phyloP scores from a whole-genome alignment of 2,329 filamentous ascomycete species.

The Beauveria sp. region DNA sequence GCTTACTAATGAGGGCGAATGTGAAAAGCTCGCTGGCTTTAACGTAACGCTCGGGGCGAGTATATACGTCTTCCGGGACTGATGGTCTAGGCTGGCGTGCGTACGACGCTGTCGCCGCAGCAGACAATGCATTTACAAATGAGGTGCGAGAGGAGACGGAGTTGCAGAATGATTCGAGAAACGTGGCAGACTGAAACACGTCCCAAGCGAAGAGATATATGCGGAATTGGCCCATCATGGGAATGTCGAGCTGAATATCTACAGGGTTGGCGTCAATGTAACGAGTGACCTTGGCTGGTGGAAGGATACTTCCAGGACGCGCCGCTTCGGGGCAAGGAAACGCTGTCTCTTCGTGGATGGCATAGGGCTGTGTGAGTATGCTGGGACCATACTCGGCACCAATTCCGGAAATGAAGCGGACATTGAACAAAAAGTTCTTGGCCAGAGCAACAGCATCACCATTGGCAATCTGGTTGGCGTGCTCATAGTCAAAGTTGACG shows the following conservation, averaged over 20 bases:
- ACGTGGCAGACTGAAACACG: conserved; percentile 45
- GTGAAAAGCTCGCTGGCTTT: conserved; percentile 62
- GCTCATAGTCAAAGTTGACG: conserved; percentile 51
- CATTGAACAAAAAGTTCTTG: conserved; percentile 62
- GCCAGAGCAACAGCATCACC: conserved; percentile 58
- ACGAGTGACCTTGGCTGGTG: conserved; percentile 63
- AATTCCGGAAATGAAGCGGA: conserved; percentile 66
- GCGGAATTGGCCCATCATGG: conserved; percentile 69
- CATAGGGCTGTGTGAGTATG: conserved; percentile 36
- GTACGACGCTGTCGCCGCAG: conserved; percentile 55
- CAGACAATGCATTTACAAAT: conserved; percentile 52
- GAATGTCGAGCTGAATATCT: conserved; percentile 70
- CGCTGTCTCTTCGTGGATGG: conserved; percentile 34
- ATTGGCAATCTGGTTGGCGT: conserved; percentile 50
- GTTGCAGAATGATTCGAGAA: conserved; percentile 52
- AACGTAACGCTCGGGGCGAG: conserved; percentile 61
- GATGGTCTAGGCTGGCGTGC: conserved; percentile 47
- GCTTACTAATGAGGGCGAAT: conserved; percentile 58
- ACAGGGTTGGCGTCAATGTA: conserved; percentile 74
- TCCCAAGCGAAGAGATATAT: conserved; percentile 65
- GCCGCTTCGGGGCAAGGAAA: conserved; percentile 20
- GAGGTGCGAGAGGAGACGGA: conserved; percentile 43
- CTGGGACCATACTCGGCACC: conserved; percentile 55
- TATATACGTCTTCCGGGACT: conserved; percentile 57
- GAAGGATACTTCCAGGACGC: conserved; percentile 48